Percentiles rank a stretch among this genome's conserved stretches.
Evolutionary conservation across 805 yeast species (phyloP).

Genomic region (Cyberlindnera misumaiensis): DNA sequence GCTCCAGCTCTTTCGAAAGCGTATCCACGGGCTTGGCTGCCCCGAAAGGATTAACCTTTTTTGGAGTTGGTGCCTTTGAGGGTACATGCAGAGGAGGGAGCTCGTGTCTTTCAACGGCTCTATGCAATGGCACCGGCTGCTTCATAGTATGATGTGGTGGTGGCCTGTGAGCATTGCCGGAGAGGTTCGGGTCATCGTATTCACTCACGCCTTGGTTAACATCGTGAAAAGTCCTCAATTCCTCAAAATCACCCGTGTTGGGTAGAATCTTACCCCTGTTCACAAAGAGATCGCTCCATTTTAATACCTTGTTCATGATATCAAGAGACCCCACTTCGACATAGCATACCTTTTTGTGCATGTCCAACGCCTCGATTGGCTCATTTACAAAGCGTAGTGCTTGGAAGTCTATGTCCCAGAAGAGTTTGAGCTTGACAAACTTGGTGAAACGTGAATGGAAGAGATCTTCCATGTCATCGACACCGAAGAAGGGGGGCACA

Average conservation of each 20-base stretch:
- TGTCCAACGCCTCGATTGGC: constrained; percentile 18
- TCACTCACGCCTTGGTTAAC: constrained; percentile 17
- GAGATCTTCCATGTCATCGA: constrained; percentile 47
- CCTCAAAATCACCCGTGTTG: constrained; percentile 21
- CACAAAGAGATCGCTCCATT: constrained; percentile 54
- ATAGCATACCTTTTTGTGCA: constrained; percentile 52
- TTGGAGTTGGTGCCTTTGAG: constrained; percentile 21
- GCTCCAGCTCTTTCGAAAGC: constrained; percentile 52
- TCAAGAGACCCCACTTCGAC: constrained; percentile 46
- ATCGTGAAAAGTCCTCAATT: constrained; percentile 19
- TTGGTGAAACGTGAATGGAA: constrained; percentile 57
- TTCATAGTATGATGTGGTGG: not conserved
- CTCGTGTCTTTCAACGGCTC: constrained; percentile 5
- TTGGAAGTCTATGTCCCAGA: constrained; percentile 42
- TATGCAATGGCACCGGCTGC: not conserved
- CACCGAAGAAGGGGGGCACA: constrained; percentile 49
- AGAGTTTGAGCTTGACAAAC: constrained; percentile 51
- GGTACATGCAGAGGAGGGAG: constrained; percentile 14
- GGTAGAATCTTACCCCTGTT: constrained; percentile 25
- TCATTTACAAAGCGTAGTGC: constrained; percentile 25
- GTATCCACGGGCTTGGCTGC: constrained; percentile 82
- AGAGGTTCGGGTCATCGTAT: constrained; percentile 16
- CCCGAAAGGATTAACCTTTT: constrained; percentile 69
- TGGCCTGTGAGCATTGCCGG: constrained; percentile 4
- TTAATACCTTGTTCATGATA: constrained; percentile 51